phyloP scores from a whole-genome alignment of 2,329 filamentous ascomycete genomes.

The Botrytis tulipae region DNA sequence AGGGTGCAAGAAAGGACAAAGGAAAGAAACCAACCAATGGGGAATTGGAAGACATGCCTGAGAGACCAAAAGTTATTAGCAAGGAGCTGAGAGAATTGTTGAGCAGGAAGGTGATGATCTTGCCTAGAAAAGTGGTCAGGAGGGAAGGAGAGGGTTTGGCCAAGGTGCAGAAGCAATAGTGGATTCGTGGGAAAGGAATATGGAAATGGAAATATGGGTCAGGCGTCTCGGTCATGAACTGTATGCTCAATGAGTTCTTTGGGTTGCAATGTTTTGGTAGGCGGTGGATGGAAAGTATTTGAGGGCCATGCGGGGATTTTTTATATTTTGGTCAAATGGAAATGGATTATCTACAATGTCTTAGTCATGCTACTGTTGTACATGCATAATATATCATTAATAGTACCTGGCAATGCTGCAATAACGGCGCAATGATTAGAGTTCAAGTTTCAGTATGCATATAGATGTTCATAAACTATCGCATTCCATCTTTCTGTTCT shows the following conservation, averaged over 20 bases:
- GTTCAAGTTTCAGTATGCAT: neutral
- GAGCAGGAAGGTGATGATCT: conserved; percentile 52
- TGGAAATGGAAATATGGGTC: neutral
- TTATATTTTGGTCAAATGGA: neutral
- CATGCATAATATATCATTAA: neutral
- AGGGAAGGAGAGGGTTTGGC: conserved; percentile 37
- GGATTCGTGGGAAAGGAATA: no score
- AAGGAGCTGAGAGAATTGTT: conserved; percentile 60
- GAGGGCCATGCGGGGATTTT: neutral
- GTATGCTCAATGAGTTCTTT: neutral
- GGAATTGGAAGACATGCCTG: conserved; percentile 34
- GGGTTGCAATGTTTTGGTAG: neutral
- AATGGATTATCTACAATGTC: neutral
- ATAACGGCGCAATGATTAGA: neutral
- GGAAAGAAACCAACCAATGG: conserved; percentile 22
- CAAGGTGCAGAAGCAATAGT: conserved; percentile 1
- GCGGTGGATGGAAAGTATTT: neutral
- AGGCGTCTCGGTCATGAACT: neutral
- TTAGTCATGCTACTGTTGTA: neutral
- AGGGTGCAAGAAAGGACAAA: conserved; percentile 21
- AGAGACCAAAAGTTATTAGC: conserved; percentile 54
- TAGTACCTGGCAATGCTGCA: neutral
- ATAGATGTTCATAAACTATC: neutral
- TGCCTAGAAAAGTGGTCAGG: conserved; percentile 38
- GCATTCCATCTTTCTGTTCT: neutral